Percentiles rank a stretch among this genome's conserved stretches.
phyloP scores from a whole-genome alignment of 2,329 filamentous ascomycete species.

The Monosporascus sp. region DNA sequence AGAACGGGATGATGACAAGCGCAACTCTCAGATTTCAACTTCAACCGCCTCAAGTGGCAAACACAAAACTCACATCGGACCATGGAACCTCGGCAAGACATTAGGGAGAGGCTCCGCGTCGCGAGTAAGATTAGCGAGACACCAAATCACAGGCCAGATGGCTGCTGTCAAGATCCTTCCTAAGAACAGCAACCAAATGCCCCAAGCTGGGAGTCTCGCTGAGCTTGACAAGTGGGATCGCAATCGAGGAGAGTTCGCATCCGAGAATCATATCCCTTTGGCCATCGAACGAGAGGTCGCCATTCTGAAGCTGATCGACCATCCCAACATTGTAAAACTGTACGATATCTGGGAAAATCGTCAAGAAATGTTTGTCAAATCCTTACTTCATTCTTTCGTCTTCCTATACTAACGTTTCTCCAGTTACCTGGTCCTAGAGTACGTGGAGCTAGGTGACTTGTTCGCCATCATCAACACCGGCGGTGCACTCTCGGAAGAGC shows the following conservation, averaged over 20 bases:
- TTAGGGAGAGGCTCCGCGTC: slow-evolving; percentile 88
- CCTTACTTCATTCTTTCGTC: neutral
- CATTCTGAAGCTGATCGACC: slow-evolving; percentile 93
- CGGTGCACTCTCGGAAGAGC: slow-evolving; percentile 70
- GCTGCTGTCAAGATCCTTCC: slow-evolving; percentile 96
- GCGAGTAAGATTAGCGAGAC: slow-evolving; percentile 78
- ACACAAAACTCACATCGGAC: slow-evolving; percentile 75
- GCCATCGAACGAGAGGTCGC: slow-evolving; percentile 92
- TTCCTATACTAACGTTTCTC: slow-evolving; percentile 18
- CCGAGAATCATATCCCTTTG: slow-evolving; percentile 70
- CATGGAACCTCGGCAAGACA: slow-evolving; percentile 87
- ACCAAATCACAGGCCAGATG: slow-evolving; percentile 69
- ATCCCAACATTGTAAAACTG: slow-evolving; percentile 88
- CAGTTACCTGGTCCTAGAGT: slow-evolving; percentile 93
- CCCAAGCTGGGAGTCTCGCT: slow-evolving; percentile 79
- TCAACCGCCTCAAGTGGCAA: slow-evolving; percentile 30
- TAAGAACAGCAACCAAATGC: slow-evolving; percentile 71
- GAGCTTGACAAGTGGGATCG: slow-evolving; percentile 72
- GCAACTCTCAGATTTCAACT: slow-evolving; percentile 21
- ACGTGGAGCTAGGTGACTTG: slow-evolving; percentile 72
- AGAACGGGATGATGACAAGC: slow-evolving; percentile 12
- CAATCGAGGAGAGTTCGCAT: slow-evolving; percentile 49
- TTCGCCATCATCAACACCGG: slow-evolving; percentile 78
- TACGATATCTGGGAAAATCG: slow-evolving; percentile 98
- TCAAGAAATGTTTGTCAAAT: slow-evolving; percentile 72